A percentile compares a stretch with the other conserved stretches of the same genome.
These are phyloP conservation scores for Hypoxylon fragiforme DNA, from an alignment of 495 filamentous ascomycete species.

Conservation along the genomic window DNA sequence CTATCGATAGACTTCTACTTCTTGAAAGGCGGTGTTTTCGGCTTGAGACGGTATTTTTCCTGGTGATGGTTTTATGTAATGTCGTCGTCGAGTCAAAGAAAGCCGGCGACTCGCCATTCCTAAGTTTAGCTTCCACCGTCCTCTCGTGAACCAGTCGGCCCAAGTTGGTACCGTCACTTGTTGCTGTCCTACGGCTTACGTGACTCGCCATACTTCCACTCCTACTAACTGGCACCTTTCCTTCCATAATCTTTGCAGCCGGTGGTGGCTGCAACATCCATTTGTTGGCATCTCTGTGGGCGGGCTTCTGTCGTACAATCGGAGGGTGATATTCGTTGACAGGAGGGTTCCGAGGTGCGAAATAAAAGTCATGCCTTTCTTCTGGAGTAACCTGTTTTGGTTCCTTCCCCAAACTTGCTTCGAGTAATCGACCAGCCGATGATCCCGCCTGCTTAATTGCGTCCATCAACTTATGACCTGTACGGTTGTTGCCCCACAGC, in stretches of 20 bases:
- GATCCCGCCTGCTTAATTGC: slow-evolving; percentile 56
- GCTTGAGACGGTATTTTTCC: slow-evolving; percentile 31
- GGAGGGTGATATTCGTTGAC: slow-evolving; percentile 88
- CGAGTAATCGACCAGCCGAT: slow-evolving; percentile 51
- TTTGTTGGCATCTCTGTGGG: slow-evolving; percentile 65
- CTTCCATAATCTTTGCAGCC: slow-evolving; percentile 81
- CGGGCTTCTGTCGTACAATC: slow-evolving; percentile 73
- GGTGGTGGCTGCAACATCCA: slow-evolving; percentile 95
- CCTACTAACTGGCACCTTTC: slow-evolving; percentile 64
- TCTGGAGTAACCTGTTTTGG: slow-evolving; percentile 45
- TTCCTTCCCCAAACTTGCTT: slow-evolving; percentile 47
- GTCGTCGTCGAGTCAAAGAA: slow-evolving; percentile 37
- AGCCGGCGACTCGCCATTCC: slow-evolving; percentile 38
- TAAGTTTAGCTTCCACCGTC: slow-evolving; percentile 45
- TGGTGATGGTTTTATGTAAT: slow-evolving; percentile 27
- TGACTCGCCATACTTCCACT: slow-evolving; percentile 48
- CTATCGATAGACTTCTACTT: slow-evolving; percentile 43
- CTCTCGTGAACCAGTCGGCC: slow-evolving; percentile 41
- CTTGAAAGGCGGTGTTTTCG: slow-evolving; percentile 30
- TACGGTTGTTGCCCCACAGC: slow-evolving; percentile 66
- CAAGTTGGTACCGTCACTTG: slow-evolving; percentile 38
- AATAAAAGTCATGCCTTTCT: slow-evolving; percentile 59
- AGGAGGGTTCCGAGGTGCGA: slow-evolving; percentile 69
- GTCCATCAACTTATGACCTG: slow-evolving; percentile 52
- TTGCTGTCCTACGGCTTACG: slow-evolving; percentile 28